Evolutionary conservation across 148 eudicot genomes (phyloP), one percentile per base, ranked within the genome.

Genomic region (Rhododendron simsii): DNA sequence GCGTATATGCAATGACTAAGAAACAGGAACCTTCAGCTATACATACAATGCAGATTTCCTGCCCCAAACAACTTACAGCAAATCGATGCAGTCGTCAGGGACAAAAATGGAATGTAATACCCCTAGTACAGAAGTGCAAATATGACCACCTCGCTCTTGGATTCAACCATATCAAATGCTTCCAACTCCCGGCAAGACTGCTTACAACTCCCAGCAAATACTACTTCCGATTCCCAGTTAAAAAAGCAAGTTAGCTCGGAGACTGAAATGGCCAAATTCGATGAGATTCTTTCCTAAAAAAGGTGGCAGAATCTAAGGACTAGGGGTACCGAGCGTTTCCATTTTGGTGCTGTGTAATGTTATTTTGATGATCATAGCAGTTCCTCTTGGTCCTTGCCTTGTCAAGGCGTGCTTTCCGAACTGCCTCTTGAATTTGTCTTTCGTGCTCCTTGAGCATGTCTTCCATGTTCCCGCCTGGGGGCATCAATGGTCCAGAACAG

Each of bases 361-460:
- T n/a, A 35, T 48, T 33, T 6, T 44, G 48, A 20, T 84, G 9
- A 53, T 75, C 44, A 2, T 81, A 86, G 51, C 83, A 84, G 80
- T 74, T 48, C 55, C 74, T 35, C 77, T 74, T 80, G 78, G 74
- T 69, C 86, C 87, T 82, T 28, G 71, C 86, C 83, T 88, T 92
- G 37, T 88, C 90, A 10, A 89, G 82, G 59, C 91, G 91, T 76
- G 93, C 88, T 88, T 89, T 94, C 30, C 95, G 92, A 39, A 94
- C 94, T 9, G 95, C 95, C 74, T 88, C 94, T 89, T 94, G 96
- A 78, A 94, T 94, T 51, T 90, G 95, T 85, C 92, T 89, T 76
- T 93, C 96, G 28, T 94, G 96, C 78, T 91, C 95, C 85, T 91
- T 94, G 23, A 94, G 91, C 95, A 94, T 93, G 61, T 94, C 96